Base-by-base conservation (phyloP, 805 yeast species). In the Lipomyces oligophaga region DNA sequence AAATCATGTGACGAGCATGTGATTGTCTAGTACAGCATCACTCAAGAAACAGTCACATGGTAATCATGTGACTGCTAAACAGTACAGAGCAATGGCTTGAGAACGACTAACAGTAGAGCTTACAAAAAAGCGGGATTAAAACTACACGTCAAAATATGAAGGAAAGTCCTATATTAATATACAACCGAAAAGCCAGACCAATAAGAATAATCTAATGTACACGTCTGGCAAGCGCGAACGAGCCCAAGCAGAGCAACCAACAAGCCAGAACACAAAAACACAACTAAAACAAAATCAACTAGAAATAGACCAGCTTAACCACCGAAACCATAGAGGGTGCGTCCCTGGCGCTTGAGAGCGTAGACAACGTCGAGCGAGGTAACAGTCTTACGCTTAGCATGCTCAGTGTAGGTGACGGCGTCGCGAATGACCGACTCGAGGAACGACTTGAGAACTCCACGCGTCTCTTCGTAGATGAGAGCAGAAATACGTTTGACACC, bases 401-500 rank as follows among this genome's bases (percentile, higher is more conserved):
- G 97, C 78, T 93, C 97, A 62, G 98, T 93, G 80, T 90, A 90
- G 66, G 97, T 88, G 67, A 93, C 97, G 66, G 98, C 97, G 66
- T 93, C 97, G 80, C 97, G 87, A 76, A 90, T 90, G 63, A 93
- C 96, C 68, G 85, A 83, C 76, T 87, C 96, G 70, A 90, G 81
- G 84, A 90, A 90, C 49, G 95, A 78, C 78, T 89, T 89, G 62
- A 90, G 79, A 62, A 93, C 97, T 63, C 84, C 89, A 80, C 98
- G 88, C 68, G 93, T 96, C 78, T 90, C 97, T 77, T 90, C 98
- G 79, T 90, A 90, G 72, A 90, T 90, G 70, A 89, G 78, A 72
- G 96, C 97, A 58, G 97, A 90, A 67, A 90, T 90, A 85, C 98
- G 96, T 84, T 90, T 90, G 70, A 90, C 98, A 89, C 98, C 98